These are phyloP conservation scores for Epichloe baconii DNA, from an alignment of 2,329 filamentous ascomycete species.

Conservation along the genomic window DNA sequence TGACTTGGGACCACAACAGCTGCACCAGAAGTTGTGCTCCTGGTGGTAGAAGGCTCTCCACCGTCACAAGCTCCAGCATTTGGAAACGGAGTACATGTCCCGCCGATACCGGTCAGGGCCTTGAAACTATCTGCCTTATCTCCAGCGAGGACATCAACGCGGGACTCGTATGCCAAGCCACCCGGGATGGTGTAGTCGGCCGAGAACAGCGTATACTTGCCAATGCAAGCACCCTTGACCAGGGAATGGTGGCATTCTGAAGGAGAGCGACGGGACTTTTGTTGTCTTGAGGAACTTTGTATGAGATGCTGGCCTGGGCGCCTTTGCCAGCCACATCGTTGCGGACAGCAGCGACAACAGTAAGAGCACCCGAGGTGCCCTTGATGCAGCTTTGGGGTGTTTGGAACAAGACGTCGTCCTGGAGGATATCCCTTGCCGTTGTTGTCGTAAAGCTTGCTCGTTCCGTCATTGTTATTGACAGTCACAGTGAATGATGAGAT, in stretches of 20 bases:
- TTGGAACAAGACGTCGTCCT: conserved; percentile 43
- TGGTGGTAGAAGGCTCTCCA: conserved; percentile 3
- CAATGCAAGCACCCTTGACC: conserved; percentile 29
- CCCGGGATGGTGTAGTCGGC: conserved; percentile 30
- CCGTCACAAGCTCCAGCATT: conserved; percentile 18
- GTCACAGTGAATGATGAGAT: conserved; percentile 48
- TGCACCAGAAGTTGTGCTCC: conserved; percentile 17
- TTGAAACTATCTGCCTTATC: conserved; percentile 35
- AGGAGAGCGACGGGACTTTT: conserved; percentile 30
- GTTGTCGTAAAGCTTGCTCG: conserved; percentile 36
- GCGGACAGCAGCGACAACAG: conserved; percentile 33
- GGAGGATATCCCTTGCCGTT: conserved; percentile 43
- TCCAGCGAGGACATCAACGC: conserved; percentile 31
- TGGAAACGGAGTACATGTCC: conserved; percentile 29
- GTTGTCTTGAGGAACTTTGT: conserved; percentile 26
- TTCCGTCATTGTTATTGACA: conserved; percentile 34
- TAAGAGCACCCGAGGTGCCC: conserved; percentile 28
- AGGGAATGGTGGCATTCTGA: conserved; percentile 25
- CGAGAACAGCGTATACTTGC: conserved; percentile 35
- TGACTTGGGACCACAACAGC: conserved; percentile 17
- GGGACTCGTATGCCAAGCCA: conserved; percentile 29
- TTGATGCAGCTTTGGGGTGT: conserved; percentile 42
- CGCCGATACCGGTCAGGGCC: conserved; percentile 28
- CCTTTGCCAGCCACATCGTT: conserved; percentile 32
- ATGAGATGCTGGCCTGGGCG: conserved; percentile 29